A percentile compares a stretch with the other conserved stretches of the same genome.
phyloP scores from a whole-genome alignment of 495 filamentous ascomycete genomes.

The Aspergillus nanangensis region DNA sequence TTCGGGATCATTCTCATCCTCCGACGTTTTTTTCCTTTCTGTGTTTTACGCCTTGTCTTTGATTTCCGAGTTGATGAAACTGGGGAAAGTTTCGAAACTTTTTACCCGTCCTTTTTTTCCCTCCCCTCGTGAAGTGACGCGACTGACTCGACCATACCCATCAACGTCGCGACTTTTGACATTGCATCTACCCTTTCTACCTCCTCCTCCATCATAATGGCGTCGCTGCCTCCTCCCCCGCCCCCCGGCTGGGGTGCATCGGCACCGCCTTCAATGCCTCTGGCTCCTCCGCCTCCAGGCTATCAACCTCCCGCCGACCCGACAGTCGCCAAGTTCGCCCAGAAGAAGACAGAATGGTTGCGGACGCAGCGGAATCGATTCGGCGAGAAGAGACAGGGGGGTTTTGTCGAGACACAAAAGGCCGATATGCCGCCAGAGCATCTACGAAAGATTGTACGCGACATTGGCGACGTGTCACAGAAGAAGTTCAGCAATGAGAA shows the following conservation, averaged over 20 bases:
- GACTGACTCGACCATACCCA: constrained; percentile 22
- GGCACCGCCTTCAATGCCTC: constrained; percentile 68
- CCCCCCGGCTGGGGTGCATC: constrained; percentile 70
- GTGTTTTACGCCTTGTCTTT: neutral
- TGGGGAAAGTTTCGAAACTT: neutral
- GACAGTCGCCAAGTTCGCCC: constrained; percentile 87
- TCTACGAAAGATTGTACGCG: constrained; percentile 94
- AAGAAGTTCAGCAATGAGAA: constrained; percentile 99
- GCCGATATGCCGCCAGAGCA: constrained; percentile 99
- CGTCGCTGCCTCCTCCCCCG: constrained; percentile 69
- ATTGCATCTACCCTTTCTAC: constrained; percentile 15
- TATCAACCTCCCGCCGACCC: constrained; percentile 82
- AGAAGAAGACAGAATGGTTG: constrained; percentile 99
- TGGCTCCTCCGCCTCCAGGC: constrained; percentile 84
- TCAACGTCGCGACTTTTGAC: constrained; percentile 26
- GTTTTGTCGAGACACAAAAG: constrained; percentile 97
- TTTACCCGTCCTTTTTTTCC: neutral
- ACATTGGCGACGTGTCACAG: constrained; percentile 98
- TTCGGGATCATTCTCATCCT: constrained; percentile 32
- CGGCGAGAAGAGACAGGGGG: constrained; percentile 92
- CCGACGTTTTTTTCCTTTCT: constrained; percentile 4
- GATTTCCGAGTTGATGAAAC: constrained; percentile 9
- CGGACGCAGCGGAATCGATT: constrained; percentile 89
- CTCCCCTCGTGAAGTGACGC: constrained; percentile 12
- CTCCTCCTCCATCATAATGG: constrained; percentile 55